Evolutionary conservation across 2,329 filamentous ascomycete species (phyloP).

Genomic region (Apiospora koreana): DNA sequence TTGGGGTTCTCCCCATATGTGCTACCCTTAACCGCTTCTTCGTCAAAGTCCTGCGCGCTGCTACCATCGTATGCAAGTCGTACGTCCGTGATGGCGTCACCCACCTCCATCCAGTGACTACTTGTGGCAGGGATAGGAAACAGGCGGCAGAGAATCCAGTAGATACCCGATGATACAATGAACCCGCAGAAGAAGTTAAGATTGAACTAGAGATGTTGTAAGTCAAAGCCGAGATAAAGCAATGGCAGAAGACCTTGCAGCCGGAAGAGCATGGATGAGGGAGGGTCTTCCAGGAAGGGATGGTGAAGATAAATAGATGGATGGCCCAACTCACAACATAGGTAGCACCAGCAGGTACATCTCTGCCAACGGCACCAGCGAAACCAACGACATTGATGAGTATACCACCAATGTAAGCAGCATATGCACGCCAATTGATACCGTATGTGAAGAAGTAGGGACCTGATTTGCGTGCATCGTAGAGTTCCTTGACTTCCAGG

Average conservation of each 20-base stretch:
- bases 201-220: constrained; percentile 56
- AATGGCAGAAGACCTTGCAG: neutral
- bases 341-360: constrained; percentile 74
- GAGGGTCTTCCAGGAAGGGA: neutral
- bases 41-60: constrained; percentile 39
- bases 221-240: neutral
- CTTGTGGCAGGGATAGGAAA: constrained; percentile 76
- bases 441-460: constrained; percentile 77
- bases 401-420: constrained; percentile 80
- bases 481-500: constrained; percentile 75
- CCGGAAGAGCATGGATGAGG: neutral
- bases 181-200: constrained; percentile 90
- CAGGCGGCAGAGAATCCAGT: constrained; percentile 69
- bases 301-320: neutral
- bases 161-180: constrained; percentile 64
- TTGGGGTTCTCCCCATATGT: constrained; percentile 20
- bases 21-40: constrained; percentile 31
- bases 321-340: constrained; percentile 56
- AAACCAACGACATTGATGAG: constrained; percentile 92
- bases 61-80: constrained; percentile 46
- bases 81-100: constrained; percentile 53
- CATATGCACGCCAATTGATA: constrained; percentile 81
- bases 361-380: constrained; percentile 71
- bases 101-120: constrained; percentile 59
- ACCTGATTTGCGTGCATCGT: constrained; percentile 65